Evolutionary conservation across 2,329 filamentous ascomycete species (phyloP).

Genomic region (Immersiporthe knoxdaviesiana): DNA sequence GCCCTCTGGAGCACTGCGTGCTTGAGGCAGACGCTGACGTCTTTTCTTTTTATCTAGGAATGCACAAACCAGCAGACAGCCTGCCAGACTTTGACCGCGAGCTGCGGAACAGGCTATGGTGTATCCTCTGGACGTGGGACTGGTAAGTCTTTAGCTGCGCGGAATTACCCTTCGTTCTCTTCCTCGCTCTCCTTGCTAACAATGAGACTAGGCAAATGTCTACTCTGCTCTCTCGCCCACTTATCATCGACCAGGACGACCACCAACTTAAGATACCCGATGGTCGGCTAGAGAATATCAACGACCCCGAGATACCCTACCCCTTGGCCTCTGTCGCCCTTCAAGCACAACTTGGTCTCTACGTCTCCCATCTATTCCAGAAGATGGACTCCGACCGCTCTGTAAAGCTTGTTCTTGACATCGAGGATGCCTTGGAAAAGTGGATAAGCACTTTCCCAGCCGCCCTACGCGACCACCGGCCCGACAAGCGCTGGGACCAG

Average conservation of each 20-base stretch:
- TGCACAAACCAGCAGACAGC: conserved; percentile 24
- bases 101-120: conserved; percentile 28
- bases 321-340: conserved; percentile 25
- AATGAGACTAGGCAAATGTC: conserved; percentile 29
- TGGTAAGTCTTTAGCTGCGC: conserved; percentile 16
- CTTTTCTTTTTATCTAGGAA: conserved; percentile 11
- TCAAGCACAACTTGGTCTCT: conserved; percentile 26
- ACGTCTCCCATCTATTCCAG: conserved; percentile 27
- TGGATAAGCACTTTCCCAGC: conserved; percentile 32
- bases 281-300: conserved; percentile 25
- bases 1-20: neutral
- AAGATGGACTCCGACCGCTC: conserved; percentile 16
- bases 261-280: conserved; percentile 25
- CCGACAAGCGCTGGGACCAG: conserved; percentile 36
- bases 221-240: conserved; percentile 25
- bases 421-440: conserved; percentile 34
- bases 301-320: conserved; percentile 16
- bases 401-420: conserved; percentile 25
- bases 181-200: neutral
- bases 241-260: conserved; percentile 29
- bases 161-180: too few species aligned
- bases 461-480: conserved; percentile 33
- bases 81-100: conserved; percentile 27
- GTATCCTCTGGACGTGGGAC: conserved; percentile 29
- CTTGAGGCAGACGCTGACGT: neutral